phyloP scores from a whole-genome alignment of 2,329 filamentous ascomycete species.

The Sclerotiophoma versabilis region DNA sequence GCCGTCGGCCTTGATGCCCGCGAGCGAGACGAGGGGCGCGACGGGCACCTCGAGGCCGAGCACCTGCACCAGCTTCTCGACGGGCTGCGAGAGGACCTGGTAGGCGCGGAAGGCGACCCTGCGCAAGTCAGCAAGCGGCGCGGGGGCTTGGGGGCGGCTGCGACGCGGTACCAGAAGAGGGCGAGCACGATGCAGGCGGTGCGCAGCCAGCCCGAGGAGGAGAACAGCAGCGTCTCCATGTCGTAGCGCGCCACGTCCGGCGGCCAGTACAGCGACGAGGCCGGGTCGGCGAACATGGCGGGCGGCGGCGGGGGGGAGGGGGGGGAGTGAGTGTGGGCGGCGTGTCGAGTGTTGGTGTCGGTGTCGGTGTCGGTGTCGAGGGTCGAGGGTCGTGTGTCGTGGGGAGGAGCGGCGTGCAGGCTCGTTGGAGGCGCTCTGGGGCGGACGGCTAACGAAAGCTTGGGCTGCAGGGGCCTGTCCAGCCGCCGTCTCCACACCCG shows the following conservation, averaged over 20 bases:
- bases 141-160: not conserved
- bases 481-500: too few relatives aligned
- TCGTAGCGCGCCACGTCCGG: slow-evolving; percentile 44
- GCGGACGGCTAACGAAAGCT: too few relatives aligned
- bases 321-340: not conserved
- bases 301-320: not conserved
- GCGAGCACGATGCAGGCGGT: slow-evolving; percentile 45
- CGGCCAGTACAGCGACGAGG: slow-evolving; percentile 43
- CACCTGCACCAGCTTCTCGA: slow-evolving; percentile 87
- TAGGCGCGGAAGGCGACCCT: slow-evolving; percentile 87
- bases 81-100: slow-evolving; percentile 88
- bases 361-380: too few relatives aligned
- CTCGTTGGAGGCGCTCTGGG: too few relatives aligned
- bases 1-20: slow-evolving; percentile 85
- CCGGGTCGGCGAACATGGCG: slow-evolving; percentile 44
- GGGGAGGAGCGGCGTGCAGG: too few relatives aligned
- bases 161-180: slow-evolving; percentile 44
- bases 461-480: too few relatives aligned
- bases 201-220: slow-evolving; percentile 46
- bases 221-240: slow-evolving; percentile 45
- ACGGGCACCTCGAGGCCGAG: slow-evolving; percentile 94
- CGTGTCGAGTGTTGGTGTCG: not conserved
- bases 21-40: slow-evolving; percentile 86
- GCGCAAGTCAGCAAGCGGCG: not conserved
- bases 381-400: too few relatives aligned